A percentile compares a stretch with the other conserved stretches of the same genome.
These are phyloP conservation scores for Aspergillus oerlinghausenensis DNA, from an alignment of 2,329 filamentous ascomycete species.

Conservation along the genomic window DNA sequence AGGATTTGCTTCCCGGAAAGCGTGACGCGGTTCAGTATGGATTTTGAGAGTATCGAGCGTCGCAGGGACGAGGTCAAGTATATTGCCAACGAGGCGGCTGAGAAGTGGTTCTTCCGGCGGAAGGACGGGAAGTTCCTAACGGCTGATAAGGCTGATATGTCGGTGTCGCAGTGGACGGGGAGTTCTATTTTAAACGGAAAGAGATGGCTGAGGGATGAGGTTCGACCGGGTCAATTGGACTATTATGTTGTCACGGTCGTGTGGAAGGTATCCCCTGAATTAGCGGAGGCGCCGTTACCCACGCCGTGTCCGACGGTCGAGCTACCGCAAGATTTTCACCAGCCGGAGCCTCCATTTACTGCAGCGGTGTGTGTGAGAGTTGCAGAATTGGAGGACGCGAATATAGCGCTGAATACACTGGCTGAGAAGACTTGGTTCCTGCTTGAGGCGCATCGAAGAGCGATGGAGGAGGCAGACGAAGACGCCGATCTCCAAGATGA, in stretches of 20 bases:
- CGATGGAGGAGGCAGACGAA: neutral
- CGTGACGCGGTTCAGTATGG: conserved; percentile 40
- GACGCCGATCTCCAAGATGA: too few species aligned
- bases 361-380: neutral
- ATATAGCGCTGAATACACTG: neutral
- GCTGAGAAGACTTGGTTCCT: neutral
- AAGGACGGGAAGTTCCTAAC: conserved; percentile 30
- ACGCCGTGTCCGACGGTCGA: neutral
- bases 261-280: conserved; percentile 20
- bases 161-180: conserved; percentile 42
- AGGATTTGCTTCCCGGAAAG: conserved; percentile 26
- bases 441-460: neutral
- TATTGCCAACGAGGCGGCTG: conserved; percentile 38
- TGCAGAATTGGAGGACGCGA: neutral
- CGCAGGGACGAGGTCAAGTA: conserved; percentile 44
- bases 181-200: conserved; percentile 38
- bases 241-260: conserved; percentile 43
- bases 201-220: conserved; percentile 44
- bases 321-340: neutral
- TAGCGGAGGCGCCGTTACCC: neutral
- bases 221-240: conserved; percentile 34
- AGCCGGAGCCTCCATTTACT: neutral
- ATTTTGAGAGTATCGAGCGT: conserved; percentile 47
- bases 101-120: conserved; percentile 34
- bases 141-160: conserved; percentile 23